phyloP scores from a whole-genome alignment of 2,329 filamentous ascomycete genomes.

The Calonectria ilicicola region DNA sequence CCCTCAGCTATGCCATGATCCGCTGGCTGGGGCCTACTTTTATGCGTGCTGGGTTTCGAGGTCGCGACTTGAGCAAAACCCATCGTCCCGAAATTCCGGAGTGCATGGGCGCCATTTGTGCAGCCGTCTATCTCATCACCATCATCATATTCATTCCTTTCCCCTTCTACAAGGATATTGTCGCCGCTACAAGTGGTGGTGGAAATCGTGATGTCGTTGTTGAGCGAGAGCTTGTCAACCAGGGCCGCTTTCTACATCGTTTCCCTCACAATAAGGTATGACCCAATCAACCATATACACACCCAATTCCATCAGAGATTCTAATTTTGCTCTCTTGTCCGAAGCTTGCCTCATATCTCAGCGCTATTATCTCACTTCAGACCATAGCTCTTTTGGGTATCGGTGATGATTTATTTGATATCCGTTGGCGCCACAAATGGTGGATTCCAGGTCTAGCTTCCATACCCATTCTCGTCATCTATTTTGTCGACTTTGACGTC shows the following conservation, averaged over 20 bases:
- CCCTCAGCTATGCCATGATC: constrained; percentile 85
- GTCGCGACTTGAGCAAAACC: constrained; percentile 83
- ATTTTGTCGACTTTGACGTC: constrained; percentile 98
- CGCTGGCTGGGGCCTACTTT: constrained; percentile 94
- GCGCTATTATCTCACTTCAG: constrained; percentile 92
- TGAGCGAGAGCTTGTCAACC: constrained; percentile 78
- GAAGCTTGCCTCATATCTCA: constrained; percentile 93
- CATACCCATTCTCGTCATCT: constrained; percentile 93
- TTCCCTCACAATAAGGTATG: constrained; percentile 94
- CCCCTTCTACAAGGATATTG: constrained; percentile 98
- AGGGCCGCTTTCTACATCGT: constrained; percentile 86
- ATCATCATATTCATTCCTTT: constrained; percentile 96
- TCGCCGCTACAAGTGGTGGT: constrained; percentile 92
- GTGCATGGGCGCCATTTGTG: constrained; percentile 95
- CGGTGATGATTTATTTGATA: constrained; percentile 96
- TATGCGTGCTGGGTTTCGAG: constrained; percentile 88
- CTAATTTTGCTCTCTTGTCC: neutral
- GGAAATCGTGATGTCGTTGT: constrained; percentile 90
- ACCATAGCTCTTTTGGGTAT: constrained; percentile 91
- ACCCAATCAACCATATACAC: neutral
- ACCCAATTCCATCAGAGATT: neutral
- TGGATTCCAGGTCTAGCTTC: constrained; percentile 95
- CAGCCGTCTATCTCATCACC: constrained; percentile 89
- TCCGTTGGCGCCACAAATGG: constrained; percentile 98
- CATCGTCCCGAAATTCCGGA: constrained; percentile 85